phyloP scores from a whole-genome alignment of 2,329 filamentous ascomycete species.

The Amesomyces nigricolor region DNA sequence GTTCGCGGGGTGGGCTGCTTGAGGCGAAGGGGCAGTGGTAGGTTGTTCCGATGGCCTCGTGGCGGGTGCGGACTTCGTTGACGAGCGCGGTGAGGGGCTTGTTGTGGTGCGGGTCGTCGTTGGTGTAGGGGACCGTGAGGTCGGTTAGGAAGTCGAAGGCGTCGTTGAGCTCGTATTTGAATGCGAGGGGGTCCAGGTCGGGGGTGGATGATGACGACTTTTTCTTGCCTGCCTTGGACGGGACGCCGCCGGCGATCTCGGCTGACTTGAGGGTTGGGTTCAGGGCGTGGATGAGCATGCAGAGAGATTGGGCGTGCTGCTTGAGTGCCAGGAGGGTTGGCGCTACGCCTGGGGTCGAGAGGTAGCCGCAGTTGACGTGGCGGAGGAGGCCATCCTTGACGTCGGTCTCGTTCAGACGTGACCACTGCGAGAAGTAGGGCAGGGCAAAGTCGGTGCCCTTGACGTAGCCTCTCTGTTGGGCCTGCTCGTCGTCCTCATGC shows the following conservation, averaged over 20 bases:
- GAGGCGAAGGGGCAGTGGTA: conserved; percentile 43
- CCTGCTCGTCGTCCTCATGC: conserved; percentile 26
- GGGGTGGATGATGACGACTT: not conserved
- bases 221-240: not conserved
- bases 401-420: conserved; percentile 31
- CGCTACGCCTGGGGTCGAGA: conserved; percentile 46
- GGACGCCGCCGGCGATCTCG: conserved; percentile 27
- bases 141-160: conserved; percentile 55
- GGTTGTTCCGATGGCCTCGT: conserved; percentile 37
- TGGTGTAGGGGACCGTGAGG: conserved; percentile 44
- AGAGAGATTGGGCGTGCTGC: conserved; percentile 54
- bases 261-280: conserved; percentile 34
- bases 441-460: conserved; percentile 37
- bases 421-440: conserved; percentile 38
- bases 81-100: conserved; percentile 41
- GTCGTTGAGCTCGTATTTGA: conserved; percentile 38
- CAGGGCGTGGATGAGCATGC: conserved; percentile 46
- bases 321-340: conserved; percentile 55
- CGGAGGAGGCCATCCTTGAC: conserved; percentile 33
- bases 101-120: conserved; percentile 43
- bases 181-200: conserved; percentile 6
- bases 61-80: conserved; percentile 41
- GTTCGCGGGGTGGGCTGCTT: conserved; percentile 18
- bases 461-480: conserved; percentile 33
- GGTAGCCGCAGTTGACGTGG: conserved; percentile 53